Evolutionary conservation across 306 rosid genomes (phyloP).

Genomic region (Alnus glutinosa): DNA sequence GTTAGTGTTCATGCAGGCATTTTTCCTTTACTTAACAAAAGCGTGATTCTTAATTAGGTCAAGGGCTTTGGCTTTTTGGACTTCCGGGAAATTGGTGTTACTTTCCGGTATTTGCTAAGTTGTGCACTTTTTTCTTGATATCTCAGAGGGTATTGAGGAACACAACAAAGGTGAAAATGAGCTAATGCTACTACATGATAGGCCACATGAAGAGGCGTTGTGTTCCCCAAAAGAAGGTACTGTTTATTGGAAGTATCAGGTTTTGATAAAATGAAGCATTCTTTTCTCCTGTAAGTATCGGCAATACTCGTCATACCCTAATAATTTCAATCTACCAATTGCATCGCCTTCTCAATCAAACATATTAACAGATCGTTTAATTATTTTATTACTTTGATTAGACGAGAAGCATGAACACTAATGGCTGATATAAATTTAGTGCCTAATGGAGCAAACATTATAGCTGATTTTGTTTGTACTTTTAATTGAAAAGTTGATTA

Average conservation of each 20-base stretch:
- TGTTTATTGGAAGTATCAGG: neutral
- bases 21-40: neutral
- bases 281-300: neutral
- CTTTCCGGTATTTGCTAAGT: constrained; percentile 1
- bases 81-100: constrained; percentile 15
- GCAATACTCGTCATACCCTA: neutral
- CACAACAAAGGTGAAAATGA: neutral
- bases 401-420: neutral
- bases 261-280: neutral
- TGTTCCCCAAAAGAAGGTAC: neutral
- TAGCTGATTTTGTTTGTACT: neutral
- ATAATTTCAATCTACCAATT: neutral
- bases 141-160: neutral
- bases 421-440: neutral
- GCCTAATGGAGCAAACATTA: neutral
- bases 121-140: neutral
- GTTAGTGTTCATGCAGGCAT: constrained; percentile 61
- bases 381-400: neutral
- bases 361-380: neutral
- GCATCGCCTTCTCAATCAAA: neutral
- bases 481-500: neutral
- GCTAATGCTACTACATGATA: neutral
- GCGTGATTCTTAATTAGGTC: neutral
- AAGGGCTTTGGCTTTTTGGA: constrained; percentile 5
- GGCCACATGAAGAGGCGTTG: neutral